Conservation (phyloP, 768 basidiomycete genomes). For the Trametes cubensis region DNA sequence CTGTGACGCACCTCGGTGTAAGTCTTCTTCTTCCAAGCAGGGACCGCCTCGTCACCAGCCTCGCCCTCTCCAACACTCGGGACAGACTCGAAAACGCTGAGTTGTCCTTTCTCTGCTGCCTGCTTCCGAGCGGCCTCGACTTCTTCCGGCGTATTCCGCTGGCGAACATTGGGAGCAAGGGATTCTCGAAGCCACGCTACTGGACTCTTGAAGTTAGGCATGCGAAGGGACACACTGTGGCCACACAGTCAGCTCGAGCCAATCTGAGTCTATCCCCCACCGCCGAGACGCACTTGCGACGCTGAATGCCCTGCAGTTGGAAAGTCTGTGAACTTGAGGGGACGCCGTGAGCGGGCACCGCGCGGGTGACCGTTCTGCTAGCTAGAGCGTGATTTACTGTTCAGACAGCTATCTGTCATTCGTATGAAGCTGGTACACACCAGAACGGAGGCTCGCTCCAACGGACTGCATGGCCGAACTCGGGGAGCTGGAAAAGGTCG, state of each 20-base stretch:
- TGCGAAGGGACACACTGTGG: constrained; percentile 43
- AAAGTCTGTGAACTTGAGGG: constrained; percentile 27
- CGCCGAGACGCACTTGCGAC: constrained; percentile 46
- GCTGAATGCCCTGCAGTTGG: constrained; percentile 38
- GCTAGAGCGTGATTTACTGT: background rate
- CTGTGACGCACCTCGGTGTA: constrained; percentile 31
- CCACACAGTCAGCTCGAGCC: too few relatives aligned
- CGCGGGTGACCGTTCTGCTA: constrained; percentile 16
- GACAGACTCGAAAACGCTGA: constrained; percentile 34
- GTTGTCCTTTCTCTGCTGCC: constrained; percentile 32
- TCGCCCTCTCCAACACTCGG: constrained; percentile 17
- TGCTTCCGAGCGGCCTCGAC: constrained; percentile 33
- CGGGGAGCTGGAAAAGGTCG: constrained; percentile 8
- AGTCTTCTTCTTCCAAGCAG: constrained; percentile 24
- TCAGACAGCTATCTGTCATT: background rate
- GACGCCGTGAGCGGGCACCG: constrained; percentile 20
- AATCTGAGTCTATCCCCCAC: background rate
- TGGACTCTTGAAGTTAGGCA: constrained; percentile 43
- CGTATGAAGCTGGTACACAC: constrained; percentile 1
- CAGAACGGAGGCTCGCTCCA: constrained; percentile 23
- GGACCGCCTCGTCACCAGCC: constrained; percentile 1
- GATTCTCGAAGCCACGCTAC: constrained; percentile 67
- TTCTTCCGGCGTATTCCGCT: constrained; percentile 49
- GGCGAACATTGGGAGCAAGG: constrained; percentile 50
- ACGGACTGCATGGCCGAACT: constrained; percentile 25